Conservation (phyloP, 768 basidiomycete genomes). For the Galerina sulciceps region DNA sequence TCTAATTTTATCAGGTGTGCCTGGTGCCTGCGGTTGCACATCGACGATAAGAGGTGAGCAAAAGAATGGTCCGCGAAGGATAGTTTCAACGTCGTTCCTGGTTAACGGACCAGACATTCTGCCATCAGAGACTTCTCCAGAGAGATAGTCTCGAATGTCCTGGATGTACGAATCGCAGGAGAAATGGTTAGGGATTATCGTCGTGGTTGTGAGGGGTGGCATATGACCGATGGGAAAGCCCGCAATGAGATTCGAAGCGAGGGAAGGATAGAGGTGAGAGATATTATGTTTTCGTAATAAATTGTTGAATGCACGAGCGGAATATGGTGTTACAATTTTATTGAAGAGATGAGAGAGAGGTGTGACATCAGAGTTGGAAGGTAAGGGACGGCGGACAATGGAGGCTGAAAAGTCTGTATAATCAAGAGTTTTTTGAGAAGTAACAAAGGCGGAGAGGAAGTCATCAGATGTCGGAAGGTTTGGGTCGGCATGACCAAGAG, state of each 20-base stretch:
- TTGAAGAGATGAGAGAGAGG: background rate
- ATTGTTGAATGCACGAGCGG: background rate
- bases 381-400: background rate
- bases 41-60: slow-evolving; percentile 30
- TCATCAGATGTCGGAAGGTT: background rate
- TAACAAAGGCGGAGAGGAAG: background rate
- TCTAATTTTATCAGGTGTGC: slow-evolving; percentile 22
- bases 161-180: background rate
- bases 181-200: background rate
- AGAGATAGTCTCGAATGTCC: background rate
- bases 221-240: slow-evolving; percentile 5
- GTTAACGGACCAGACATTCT: slow-evolving; percentile 31
- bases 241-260: background rate
- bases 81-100: slow-evolving; percentile 9
- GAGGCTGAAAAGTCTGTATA: slow-evolving; percentile 10
- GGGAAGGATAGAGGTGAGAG: background rate
- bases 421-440: background rate
- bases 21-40: slow-evolving; percentile 22
- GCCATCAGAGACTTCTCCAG: background rate
- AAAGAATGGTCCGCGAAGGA: slow-evolving; percentile 29
- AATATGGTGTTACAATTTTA: background rate
- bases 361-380: background rate
- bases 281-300: slow-evolving; percentile 1
- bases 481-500: slow-evolving; percentile 5
- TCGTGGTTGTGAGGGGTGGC: background rate